Percentiles rank a stretch among this genome's conserved stretches.
These are phyloP conservation scores for Leishmania gerbilli DNA, from an alignment of 208 protist genomes.

Conservation along the genomic window DNA sequence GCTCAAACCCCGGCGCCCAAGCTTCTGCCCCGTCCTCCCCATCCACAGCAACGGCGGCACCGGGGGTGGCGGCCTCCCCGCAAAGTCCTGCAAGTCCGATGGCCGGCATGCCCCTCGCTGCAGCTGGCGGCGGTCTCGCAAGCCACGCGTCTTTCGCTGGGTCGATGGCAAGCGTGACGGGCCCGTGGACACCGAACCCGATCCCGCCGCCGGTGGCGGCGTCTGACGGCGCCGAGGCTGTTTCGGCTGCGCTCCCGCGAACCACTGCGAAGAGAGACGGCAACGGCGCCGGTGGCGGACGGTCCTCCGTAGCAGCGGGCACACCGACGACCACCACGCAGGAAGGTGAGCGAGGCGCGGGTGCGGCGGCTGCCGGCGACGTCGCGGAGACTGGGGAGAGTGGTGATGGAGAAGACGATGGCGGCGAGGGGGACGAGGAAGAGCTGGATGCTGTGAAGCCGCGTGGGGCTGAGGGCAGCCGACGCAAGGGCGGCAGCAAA, in stretches of 20 bases:
- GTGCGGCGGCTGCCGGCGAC: background rate
- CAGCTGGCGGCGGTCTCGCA: background rate
- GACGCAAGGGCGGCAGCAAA: conserved; percentile 17
- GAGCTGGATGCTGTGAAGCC: conserved; percentile 5
- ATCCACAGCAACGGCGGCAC: background rate
- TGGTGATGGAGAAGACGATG: background rate
- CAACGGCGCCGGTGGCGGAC: background rate
- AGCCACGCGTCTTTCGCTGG: background rate
- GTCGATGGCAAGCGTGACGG: conserved; percentile 2
- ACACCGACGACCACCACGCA: background rate
- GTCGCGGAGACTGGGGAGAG: background rate
- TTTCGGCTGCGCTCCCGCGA: conserved; percentile 20
- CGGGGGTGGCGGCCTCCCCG: background rate
- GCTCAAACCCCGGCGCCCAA: conserved; percentile 6
- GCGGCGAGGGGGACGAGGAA: conserved; percentile 25
- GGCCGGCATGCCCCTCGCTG: background rate
- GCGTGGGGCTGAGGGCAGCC: background rate
- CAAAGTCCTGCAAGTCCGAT: conserved; percentile 3
- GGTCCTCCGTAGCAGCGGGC: background rate
- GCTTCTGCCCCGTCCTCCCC: conserved; percentile 2
- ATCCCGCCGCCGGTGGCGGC: background rate
- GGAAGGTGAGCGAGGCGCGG: conserved; percentile 4
- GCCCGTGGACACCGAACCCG: conserved; percentile 33
- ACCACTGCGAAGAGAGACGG: conserved; percentile 24
- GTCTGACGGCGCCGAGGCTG: conserved; percentile 10